Evolutionary conservation across 2,329 filamentous ascomycete genomes (phyloP), one percentile per base, ranked within the genome.

Genomic region (Bimuria novae-zelandiae): DNA sequence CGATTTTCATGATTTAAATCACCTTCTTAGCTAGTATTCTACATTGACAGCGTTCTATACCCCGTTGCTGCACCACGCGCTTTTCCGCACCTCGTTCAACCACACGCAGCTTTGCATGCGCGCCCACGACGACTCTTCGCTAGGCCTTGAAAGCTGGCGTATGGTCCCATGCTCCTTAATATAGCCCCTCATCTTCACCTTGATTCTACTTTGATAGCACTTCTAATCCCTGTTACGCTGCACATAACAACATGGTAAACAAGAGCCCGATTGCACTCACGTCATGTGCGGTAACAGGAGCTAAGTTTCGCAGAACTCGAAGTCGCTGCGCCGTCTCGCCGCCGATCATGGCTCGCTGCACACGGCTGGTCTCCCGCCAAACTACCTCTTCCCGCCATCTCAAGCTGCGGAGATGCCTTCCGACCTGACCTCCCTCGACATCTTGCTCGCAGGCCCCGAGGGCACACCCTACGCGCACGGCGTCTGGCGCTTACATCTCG

Each of bases 401-500:
- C 54, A 49, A 25, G 54, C 49, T 10, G 61, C 65, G 48, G 65
- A 71, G 58, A 60, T 63, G 37, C 68, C 70, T 35, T 81, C 84
- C 56, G 82, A 85, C 57, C 75, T 87, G 7, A 84, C 81, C 2
- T 77, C 81, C 35, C 77, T 87, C 54, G 77, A 80, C 22, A 74
- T 86, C 41, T 77, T 86, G 25, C 77, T 87, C 50, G 80, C 82
- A 3, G 84, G 84, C 0, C 83, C 84, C 0, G 75, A 78, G 27
- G 82, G 82, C 39, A 87, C 84, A 30, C 83, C 84, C 2, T 87
- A 86, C 61, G 75, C 79, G 0, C 68, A 76, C 19, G 84, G 84
- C 22, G 70, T 87, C 17, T 87, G 82, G 81, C 80, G 79, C 50
- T 69, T 87, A 1, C 82, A 84, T 59, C 76, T 87, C 41, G 79